These are phyloP conservation scores for Rehmannia glutinosa DNA, from an alignment of 257 asterid genomes.

Conservation along the genomic window DNA sequence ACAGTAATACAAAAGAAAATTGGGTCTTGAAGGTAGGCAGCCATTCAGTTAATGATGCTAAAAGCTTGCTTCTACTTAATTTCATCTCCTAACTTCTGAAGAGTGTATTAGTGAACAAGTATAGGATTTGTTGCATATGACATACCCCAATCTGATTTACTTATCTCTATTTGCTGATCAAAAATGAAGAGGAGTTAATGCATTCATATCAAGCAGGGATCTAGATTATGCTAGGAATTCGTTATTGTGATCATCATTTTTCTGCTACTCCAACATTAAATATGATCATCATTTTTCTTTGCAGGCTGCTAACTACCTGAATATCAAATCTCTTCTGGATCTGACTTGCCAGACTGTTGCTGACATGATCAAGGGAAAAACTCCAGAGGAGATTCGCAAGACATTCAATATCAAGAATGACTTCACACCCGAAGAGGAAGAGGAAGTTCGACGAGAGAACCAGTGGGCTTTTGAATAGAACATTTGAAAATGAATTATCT, in stretches of 20 bases:
- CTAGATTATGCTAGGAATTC: background rate
- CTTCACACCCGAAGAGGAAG: constrained; percentile 48
- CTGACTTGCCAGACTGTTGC: constrained; percentile 58
- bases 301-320: constrained; percentile 61
- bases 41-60: no score
- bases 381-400: constrained; percentile 46
- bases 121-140: background rate
- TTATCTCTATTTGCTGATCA: background rate
- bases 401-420: constrained; percentile 44
- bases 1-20: no score
- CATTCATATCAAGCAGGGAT: background rate
- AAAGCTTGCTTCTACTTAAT: no score
- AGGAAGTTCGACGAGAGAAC: constrained; percentile 46
- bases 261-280: no score
- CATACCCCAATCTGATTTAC: background rate
- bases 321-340: constrained; percentile 47
- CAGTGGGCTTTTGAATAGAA: constrained; percentile 51
- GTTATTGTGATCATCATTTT: no score
- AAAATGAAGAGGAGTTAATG: background rate
- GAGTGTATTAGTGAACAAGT: background rate
- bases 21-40: no score
- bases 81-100: background rate
- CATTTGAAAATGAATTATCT: background rate
- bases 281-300: background rate
- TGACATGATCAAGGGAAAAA: constrained; percentile 50